Evolutionary conservation across 305 asterid species (phyloP).

Genomic region (Fraxinus baroniana): DNA sequence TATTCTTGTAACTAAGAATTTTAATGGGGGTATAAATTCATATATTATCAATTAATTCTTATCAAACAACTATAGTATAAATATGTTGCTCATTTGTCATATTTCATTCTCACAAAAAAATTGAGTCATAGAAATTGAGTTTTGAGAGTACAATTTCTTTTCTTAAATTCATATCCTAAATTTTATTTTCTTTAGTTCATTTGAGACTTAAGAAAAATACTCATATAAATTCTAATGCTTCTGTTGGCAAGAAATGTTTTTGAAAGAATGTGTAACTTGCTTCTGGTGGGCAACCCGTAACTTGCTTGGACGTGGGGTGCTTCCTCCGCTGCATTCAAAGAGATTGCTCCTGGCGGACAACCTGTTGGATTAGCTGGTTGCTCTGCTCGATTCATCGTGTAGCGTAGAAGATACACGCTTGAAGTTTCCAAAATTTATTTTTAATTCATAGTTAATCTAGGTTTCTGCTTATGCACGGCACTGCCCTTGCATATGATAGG

Average conservation of each 20-base stretch:
- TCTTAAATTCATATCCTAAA: too few relatives aligned
- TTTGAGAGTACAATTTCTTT: too few relatives aligned
- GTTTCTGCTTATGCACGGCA: neutral
- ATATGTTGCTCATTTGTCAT: too few relatives aligned
- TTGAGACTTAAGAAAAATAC: neutral
- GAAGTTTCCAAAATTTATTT: neutral
- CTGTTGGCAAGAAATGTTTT: neutral
- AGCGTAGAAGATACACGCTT: neutral
- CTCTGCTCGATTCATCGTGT: neutral
- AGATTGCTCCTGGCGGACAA: neutral
- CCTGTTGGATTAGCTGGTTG: neutral
- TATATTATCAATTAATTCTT: too few relatives aligned
- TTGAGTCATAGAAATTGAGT: too few relatives aligned
- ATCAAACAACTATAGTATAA: too few relatives aligned
- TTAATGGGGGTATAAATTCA: too few relatives aligned
- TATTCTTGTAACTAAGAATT: too few relatives aligned
- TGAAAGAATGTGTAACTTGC: slow-evolving; percentile 4
- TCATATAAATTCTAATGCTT: slow-evolving; percentile 7
- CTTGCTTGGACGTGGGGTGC: neutral
- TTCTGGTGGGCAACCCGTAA: neutral
- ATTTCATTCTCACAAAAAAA: too few relatives aligned
- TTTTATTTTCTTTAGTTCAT: too few relatives aligned
- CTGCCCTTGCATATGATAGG: neutral
- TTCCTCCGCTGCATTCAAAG: neutral
- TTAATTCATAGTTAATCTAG: neutral